Conservation (phyloP, 2,329 filamentous ascomycete species). For the Fusarium mangiferae region DNA sequence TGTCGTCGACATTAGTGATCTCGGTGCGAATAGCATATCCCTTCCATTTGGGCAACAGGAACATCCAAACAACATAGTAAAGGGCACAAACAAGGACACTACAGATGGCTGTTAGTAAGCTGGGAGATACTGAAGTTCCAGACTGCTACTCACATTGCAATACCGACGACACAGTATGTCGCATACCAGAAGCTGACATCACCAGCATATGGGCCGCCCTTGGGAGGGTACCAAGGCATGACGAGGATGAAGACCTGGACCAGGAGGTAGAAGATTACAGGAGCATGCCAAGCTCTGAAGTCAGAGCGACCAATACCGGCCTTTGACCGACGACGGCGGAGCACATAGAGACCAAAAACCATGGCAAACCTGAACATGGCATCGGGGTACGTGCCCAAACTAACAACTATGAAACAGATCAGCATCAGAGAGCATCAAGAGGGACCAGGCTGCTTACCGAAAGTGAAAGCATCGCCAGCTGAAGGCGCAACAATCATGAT, state of each 20-base stretch:
- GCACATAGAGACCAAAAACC: constrained; percentile 65
- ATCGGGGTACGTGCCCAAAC: constrained; percentile 67
- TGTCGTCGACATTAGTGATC: constrained; percentile 55
- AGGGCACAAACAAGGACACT: constrained; percentile 63
- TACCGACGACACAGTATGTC: constrained; percentile 73
- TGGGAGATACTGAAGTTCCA: fast-evolving
- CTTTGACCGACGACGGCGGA: constrained; percentile 64
- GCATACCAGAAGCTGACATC: constrained; percentile 80
- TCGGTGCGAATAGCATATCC: constrained; percentile 67
- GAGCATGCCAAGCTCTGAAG: constrained; percentile 69
- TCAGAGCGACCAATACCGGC: constrained; percentile 59
- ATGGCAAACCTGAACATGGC: constrained; percentile 68
- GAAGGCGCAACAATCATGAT: constrained; percentile 70
- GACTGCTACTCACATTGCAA: constrained; percentile 66
- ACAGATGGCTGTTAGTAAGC: not conserved
- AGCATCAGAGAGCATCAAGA: not conserved
- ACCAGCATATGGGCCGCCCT: constrained; percentile 66
- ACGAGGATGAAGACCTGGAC: constrained; percentile 71
- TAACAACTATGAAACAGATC: constrained; percentile 60
- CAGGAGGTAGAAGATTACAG: constrained; percentile 68
- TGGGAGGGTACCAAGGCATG: constrained; percentile 78
- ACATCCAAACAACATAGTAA: constrained; percentile 70
- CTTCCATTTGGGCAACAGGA: constrained; percentile 62
- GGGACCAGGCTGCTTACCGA: constrained; percentile 51
- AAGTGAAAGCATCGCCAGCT: constrained; percentile 72